Base-by-base conservation (phyloP, 2,329 filamentous ascomycete species). In the Fusarium sulawesiense region DNA sequence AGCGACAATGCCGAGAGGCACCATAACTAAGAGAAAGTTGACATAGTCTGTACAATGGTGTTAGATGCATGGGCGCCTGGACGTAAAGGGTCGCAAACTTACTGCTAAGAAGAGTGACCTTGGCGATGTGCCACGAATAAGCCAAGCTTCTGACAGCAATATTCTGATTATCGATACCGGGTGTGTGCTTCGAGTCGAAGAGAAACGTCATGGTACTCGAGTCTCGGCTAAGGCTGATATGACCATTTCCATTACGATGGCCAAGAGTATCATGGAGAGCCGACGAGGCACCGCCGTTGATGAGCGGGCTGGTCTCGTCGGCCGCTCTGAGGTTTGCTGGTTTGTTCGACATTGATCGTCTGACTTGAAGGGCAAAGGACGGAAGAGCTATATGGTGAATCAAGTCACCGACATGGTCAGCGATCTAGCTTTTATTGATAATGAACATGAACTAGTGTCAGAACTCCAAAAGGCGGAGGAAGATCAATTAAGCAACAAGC, bases 1-100 rank as follows among this genome's bases (percentile, higher is more conserved):
- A 63, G 91, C 88, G 56, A 89, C 75, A 67, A 94, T 92, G 66
- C 92, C 92, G 44, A 93, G 78, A 12, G 92, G 92, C 11, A 94
- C 92, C 75, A 91, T 89, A 64, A 93, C 83, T 69, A 96, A 89
- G 56, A 91, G 84, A 70, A 91, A 86, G 78, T 94, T 95, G 77
- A 89, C 84, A 78, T 87, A 87, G 72, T 83, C 87, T 89, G 66
- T 30, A 11, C 6, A 30, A 30, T 21, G 18, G 7, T n/a, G 23
- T 72, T 46, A 73, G 70, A 51, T 41, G 32, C 13, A 32, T 46
- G 47, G 42, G 18, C n/a, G 20, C 21, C 13, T 18, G 20, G 20
- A 41, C 9, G 20, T 10, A 21, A 11, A 41, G n/a, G 27, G 27
- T 44, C 23, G 56, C 16, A 51, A 40, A 85, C 86, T 71, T 83